Base-by-base conservation (phyloP, 352 stramenopile species). In the Albugo candida region DNA sequence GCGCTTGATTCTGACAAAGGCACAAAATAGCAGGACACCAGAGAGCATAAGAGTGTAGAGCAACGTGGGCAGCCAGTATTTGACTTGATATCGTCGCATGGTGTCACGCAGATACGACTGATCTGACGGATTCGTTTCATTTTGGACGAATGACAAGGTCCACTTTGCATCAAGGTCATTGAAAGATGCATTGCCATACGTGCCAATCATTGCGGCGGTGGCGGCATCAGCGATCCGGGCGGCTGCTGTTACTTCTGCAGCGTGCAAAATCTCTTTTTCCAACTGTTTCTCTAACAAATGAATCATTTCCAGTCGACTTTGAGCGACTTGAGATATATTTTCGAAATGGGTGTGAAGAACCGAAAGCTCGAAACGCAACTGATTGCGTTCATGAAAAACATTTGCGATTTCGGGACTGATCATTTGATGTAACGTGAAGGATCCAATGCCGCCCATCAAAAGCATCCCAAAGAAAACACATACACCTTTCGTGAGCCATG, bases 321-420 rank as follows among this genome's bases (percentile, higher is more conserved):
- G 64, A 1, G 72, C 70, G 41, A 85, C 63, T 27, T 67, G 66
- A 37, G 72, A 79, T 48, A 76, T 64, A 57, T 82, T 85, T 17
- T 71, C 70, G 41, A 82, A 48, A 67, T 81, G 45, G 45, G 36
- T 52, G 24, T 63, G 65, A 31, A 81, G 45, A 40, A 47, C 49
- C 31, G 64, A 59, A 14, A 81, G 60, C 11, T 75, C 55, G n/a
- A 65, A 24, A 49, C 75, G 68, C n/a, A 85, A 52, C 19, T 48
- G 53, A 44, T 66, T 65, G 35, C 70, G 67, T 54, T 85, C 61
- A 36, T 64, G 60, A 36, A 76, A 55, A 14, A 82, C 64, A 49
- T 67, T 65, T 45, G 82, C 70, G 44, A 81, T 81, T 58, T 85
- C 65, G 10, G 72, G 72, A 51, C 67, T 81, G 57, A 82, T 70